These are phyloP conservation scores for Hypoxylon rubiginosum DNA, from an alignment of 2,329 filamentous ascomycete genomes.

Conservation along the genomic window DNA sequence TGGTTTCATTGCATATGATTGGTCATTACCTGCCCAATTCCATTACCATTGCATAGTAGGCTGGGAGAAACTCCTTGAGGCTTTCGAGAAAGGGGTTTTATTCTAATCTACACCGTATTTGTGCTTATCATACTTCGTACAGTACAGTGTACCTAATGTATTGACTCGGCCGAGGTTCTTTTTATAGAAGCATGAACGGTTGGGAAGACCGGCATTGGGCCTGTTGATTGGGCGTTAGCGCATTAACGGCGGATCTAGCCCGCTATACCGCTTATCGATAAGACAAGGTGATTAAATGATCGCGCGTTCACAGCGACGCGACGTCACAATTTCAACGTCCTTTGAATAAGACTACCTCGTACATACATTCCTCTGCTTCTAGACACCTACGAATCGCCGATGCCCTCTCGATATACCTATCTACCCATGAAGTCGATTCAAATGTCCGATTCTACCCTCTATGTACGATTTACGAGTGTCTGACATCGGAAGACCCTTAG, in stretches of 20 bases:
- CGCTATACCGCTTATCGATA: constrained; percentile 29
- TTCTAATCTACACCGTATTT: neutral
- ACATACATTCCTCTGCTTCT: constrained; percentile 7
- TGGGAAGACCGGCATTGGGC: constrained; percentile 8
- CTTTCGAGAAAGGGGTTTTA: neutral
- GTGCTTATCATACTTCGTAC: too few relatives aligned
- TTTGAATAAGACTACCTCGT: constrained; percentile 7
- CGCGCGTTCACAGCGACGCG: constrained; percentile 37
- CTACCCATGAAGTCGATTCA: constrained; percentile 11
- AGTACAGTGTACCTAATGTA: neutral
- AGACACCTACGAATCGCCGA: constrained; percentile 10
- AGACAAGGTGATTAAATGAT: constrained; percentile 19
- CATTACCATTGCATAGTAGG: too few relatives aligned
- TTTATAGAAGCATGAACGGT: neutral
- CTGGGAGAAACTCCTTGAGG: neutral
- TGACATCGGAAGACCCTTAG: constrained; percentile 3
- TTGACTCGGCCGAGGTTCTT: neutral
- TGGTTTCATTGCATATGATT: neutral
- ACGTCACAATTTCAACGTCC: constrained; percentile 38
- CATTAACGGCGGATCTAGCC: neutral
- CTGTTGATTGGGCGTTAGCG: constrained; percentile 23
- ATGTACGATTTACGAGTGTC: constrained; percentile 7
- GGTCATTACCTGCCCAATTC: too few relatives aligned
- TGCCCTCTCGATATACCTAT: constrained; percentile 4
- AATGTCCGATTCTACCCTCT: neutral